These are phyloP conservation scores for Mortierella sp. DNA, from an alignment of 371 early-diverging fungal species.

Conservation along the genomic window DNA sequence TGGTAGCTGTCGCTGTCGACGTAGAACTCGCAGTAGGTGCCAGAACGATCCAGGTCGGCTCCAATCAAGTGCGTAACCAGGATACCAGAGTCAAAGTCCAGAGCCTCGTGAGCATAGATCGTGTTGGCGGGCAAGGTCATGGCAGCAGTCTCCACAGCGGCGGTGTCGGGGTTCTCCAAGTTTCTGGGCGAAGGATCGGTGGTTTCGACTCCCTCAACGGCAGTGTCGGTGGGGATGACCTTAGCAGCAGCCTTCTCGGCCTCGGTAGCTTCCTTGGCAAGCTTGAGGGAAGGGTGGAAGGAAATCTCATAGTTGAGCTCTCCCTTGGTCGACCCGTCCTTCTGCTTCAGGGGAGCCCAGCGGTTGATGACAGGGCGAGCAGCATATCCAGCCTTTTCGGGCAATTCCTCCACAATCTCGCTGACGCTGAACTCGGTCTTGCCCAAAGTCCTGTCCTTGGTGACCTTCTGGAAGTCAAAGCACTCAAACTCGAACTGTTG, in stretches of 20 bases:
- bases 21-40: conserved; percentile 55
- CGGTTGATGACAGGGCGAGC: conserved; percentile 61
- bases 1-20: conserved; percentile 57
- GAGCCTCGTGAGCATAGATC: conserved; percentile 28
- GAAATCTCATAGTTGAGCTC: conserved; percentile 71
- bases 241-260: conserved; percentile 46
- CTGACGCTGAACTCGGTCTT: conserved; percentile 60
- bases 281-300: conserved; percentile 74
- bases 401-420: conserved; percentile 62
- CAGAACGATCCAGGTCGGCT: conserved; percentile 47
- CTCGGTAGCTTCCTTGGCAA: conserved; percentile 60
- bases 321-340: conserved; percentile 74
- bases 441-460: conserved; percentile 79
- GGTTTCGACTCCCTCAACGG: conserved; percentile 23
- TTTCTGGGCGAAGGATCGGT: conserved; percentile 42
- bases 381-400: conserved; percentile 60
- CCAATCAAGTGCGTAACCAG: conserved; percentile 41
- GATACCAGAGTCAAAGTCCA: conserved; percentile 55
- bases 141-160: conserved; percentile 21
- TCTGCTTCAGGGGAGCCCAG: conserved; percentile 72
- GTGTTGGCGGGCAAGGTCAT: conserved; percentile 33
- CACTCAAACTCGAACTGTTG: conserved; percentile 81
- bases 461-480: conserved; percentile 77
- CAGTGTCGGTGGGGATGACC: conserved; percentile 23
- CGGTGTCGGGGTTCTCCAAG: conserved; percentile 43